A percentile compares a stretch with the other conserved stretches of the same genome.
These are phyloP conservation scores for Fusarium penzigii DNA, from an alignment of 2,329 filamentous ascomycete genomes.

Conservation along the genomic window DNA sequence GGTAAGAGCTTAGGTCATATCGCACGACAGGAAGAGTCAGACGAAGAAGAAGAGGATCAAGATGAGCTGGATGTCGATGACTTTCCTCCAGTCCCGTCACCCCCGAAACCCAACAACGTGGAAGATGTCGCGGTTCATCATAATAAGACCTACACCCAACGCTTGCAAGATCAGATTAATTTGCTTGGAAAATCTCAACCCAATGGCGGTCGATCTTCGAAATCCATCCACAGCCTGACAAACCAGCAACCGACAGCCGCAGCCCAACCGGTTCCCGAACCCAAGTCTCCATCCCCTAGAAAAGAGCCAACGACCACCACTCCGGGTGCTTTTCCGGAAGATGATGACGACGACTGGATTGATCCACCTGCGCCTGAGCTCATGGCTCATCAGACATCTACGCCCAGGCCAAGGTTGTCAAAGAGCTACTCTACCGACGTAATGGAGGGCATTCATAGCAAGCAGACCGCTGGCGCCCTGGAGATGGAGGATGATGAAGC, in stretches of 20 bases:
- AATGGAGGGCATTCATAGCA: constrained; percentile 57
- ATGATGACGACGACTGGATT: constrained; percentile 62
- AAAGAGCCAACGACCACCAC: constrained; percentile 43
- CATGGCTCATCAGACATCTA: constrained; percentile 25
- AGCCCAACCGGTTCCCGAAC: constrained; percentile 31
- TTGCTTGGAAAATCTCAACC: constrained; percentile 62
- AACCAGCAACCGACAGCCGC: constrained; percentile 33
- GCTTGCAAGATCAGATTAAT: constrained; percentile 89
- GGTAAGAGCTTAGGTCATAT: constrained; percentile 68
- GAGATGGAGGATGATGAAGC: constrained; percentile 5
- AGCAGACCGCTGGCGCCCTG: constrained; percentile 44
- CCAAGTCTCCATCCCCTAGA: constrained; percentile 31
- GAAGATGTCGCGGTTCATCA: constrained; percentile 51
- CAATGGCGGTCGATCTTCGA: constrained; percentile 48
- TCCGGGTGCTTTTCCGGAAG: constrained; percentile 62
- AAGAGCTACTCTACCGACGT: constrained; percentile 65
- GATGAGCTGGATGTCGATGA: constrained; percentile 56
- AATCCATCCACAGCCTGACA: constrained; percentile 44
- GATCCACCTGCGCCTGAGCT: constrained; percentile 46
- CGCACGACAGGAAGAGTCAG: constrained; percentile 44
- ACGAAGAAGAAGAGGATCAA: constrained; percentile 40
- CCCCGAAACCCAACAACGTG: constrained; percentile 42
- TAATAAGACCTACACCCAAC: constrained; percentile 90
- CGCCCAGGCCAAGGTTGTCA: constrained; percentile 51
- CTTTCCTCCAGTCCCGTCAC: constrained; percentile 34